A percentile compares a stretch with the other conserved stretches of the same genome.
These are phyloP conservation scores for Salix brachista DNA, from an alignment of 345 rosid genomes.

Conservation along the genomic window DNA sequence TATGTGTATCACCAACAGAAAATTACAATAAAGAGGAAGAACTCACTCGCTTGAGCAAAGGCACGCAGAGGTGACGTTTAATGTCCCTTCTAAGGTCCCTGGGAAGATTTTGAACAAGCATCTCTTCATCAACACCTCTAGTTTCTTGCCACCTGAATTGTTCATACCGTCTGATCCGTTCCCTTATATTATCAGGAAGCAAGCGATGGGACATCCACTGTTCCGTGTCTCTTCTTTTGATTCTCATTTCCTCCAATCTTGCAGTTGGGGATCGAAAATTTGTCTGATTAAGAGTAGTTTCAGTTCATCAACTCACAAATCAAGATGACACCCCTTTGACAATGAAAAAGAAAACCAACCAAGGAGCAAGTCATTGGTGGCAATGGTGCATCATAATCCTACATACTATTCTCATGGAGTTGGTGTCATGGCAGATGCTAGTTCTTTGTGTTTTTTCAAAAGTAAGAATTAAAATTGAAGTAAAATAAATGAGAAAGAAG, in stretches of 20 bases:
- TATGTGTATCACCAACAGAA: neutral
- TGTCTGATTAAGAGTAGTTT: slow-evolving; percentile 11
- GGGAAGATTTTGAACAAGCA: slow-evolving; percentile 61
- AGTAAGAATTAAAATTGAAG: neutral
- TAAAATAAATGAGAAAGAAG: neutral
- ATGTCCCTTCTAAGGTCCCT: slow-evolving; percentile 83
- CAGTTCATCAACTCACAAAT: neutral
- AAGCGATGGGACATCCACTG: slow-evolving; percentile 86
- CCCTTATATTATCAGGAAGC: slow-evolving; percentile 61
- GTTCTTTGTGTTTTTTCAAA: neutral
- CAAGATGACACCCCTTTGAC: neutral
- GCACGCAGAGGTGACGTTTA: slow-evolving; percentile 76
- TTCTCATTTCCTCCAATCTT: slow-evolving; percentile 83
- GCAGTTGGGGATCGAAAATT: slow-evolving; percentile 32
- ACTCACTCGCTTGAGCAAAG: slow-evolving; percentile 64
- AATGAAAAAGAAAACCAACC: neutral
- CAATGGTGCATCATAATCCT: neutral
- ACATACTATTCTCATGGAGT: neutral
- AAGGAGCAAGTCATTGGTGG: neutral
- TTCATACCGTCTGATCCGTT: slow-evolving; percentile 67
- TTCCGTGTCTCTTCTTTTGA: slow-evolving; percentile 78
- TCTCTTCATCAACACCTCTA: slow-evolving; percentile 74
- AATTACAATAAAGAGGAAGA: neutral
- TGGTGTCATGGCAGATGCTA: neutral
- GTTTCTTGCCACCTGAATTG: slow-evolving; percentile 90